Base-by-base conservation (phyloP, 2,329 filamentous ascomycete species). In the Cytospora mali region DNA sequence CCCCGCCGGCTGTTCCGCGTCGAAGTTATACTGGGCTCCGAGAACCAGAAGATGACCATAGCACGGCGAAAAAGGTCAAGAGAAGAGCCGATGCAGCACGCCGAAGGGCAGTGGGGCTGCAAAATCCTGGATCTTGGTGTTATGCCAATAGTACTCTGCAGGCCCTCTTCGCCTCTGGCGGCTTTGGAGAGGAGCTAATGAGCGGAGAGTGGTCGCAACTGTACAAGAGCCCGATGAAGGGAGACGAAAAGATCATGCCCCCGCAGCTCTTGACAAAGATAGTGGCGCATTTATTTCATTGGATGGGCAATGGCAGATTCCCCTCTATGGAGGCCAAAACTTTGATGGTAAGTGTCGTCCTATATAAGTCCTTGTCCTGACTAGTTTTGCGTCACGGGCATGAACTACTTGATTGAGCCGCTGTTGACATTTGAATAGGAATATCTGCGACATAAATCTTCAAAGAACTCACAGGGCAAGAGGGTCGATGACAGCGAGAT, bases 71-170 rank as follows among this genome's bases (percentile, higher is more conserved):
- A 77, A 57, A 76, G 76, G 68, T 77, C 71, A 76, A 51, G 75
- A 71, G 65, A 67, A 77, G 80, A 69, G 71, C 58, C 71, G 73
- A 57, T 74, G 70, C 67, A 74, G 75, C 68, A 67, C 63, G 49
- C 1, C 52, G 77, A 77, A 74, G 79, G 86, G 91, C 13, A n/a
- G 70, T 74, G 9, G 93, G 94, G 0, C 81, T 97, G 14, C 79
- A 87, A 63, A 97, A 97, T 69, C 91, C 92, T 48, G 86, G 87
- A 1, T 88, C 90, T 53, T 93, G 90, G 67, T 97, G 94, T 73
- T 97, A 97, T 72, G 93, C 95, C 81, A 97, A 97, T 75, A 89
- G 92, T n/a, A 88, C 89, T 0, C 80, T 98, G 28, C 94, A 98
- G 75, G 90, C 90, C 64, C 78, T 97, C 21, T 90, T 91, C 63